Evolutionary conservation across 352 stramenopile species (phyloP).

Genomic region (Phytophthora constricta): DNA sequence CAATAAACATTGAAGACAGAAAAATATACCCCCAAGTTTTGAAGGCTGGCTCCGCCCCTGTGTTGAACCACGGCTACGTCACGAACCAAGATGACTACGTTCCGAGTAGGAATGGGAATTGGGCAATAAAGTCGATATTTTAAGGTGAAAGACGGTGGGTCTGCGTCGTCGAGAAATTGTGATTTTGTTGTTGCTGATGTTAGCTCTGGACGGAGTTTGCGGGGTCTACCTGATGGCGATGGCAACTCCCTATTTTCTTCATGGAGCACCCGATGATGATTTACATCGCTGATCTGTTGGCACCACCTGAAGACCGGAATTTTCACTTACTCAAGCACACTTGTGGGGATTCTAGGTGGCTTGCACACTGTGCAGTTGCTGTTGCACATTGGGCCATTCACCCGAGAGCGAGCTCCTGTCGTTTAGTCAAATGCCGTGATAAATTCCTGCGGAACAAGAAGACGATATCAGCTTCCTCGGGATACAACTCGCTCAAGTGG

Average conservation of each 20-base stretch:
- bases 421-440: background rate
- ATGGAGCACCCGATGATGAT: constrained; percentile 35
- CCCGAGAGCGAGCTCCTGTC: background rate
- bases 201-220: background rate
- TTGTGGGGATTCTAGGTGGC: constrained; percentile 19
- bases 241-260: constrained; percentile 22
- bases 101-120: background rate
- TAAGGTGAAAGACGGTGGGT: background rate
- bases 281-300: constrained; percentile 40
- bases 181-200: background rate
- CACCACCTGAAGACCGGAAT: background rate
- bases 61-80: background rate
- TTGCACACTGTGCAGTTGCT: constrained; percentile 3
- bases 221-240: constrained; percentile 3
- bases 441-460: background rate
- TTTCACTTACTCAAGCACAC: constrained; percentile 18
- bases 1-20: no score
- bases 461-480: background rate
- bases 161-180: background rate
- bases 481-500: background rate
- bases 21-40: no score
- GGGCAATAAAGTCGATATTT: background rate
- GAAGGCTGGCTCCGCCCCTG: no score
- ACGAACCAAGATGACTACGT: background rate
- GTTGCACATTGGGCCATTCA: background rate